A percentile compares a stretch with the other conserved stretches of the same genome.
These are phyloP conservation scores for Ramaria sp. DNA, from an alignment of 768 basidiomycete genomes.

Conservation along the genomic window DNA sequence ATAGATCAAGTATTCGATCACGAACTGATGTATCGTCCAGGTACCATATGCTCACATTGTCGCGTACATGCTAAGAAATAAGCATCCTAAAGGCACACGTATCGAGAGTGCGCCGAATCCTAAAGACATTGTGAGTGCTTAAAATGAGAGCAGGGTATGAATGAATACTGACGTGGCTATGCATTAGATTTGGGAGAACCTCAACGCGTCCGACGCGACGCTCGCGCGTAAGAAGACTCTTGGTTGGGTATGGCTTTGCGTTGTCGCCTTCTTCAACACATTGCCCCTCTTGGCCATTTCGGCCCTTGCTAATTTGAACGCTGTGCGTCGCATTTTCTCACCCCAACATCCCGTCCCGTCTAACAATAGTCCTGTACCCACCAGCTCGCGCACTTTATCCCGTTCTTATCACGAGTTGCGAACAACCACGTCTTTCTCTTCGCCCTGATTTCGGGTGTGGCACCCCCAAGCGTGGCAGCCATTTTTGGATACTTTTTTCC, in stretches of 20 bases:
- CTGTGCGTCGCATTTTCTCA: constrained; percentile 34
- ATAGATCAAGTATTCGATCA: not conserved
- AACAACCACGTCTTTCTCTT: constrained; percentile 54
- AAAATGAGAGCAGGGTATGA: not conserved
- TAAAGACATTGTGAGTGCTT: constrained; percentile 62
- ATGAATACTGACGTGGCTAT: not conserved
- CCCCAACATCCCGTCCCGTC: not conserved
- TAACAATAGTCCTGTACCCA: not conserved
- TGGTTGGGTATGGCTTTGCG: constrained; percentile 68
- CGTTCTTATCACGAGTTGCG: constrained; percentile 68
- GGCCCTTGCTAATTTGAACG: constrained; percentile 79
- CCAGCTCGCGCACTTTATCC: constrained; percentile 28
- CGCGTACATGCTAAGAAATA: constrained; percentile 55
- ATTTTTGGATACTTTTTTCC: constrained; percentile 88
- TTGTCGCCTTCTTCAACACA: constrained; percentile 92
- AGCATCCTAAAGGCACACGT: constrained; percentile 61
- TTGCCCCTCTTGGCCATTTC: constrained; percentile 87
- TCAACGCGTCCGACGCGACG: constrained; percentile 62
- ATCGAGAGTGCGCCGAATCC: constrained; percentile 79
- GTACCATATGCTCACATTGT: constrained; percentile 76
- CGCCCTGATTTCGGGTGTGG: constrained; percentile 80
- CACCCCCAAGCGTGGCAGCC: constrained; percentile 83
- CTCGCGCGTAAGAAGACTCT: constrained; percentile 53
- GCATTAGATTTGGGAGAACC: constrained; percentile 78
- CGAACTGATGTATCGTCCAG: not conserved